A percentile compares a stretch with the other conserved stretches of the same genome.
These are phyloP conservation scores for Ocimum tenuiflorum DNA, from an alignment of 257 asterid species.

Conservation along the genomic window DNA sequence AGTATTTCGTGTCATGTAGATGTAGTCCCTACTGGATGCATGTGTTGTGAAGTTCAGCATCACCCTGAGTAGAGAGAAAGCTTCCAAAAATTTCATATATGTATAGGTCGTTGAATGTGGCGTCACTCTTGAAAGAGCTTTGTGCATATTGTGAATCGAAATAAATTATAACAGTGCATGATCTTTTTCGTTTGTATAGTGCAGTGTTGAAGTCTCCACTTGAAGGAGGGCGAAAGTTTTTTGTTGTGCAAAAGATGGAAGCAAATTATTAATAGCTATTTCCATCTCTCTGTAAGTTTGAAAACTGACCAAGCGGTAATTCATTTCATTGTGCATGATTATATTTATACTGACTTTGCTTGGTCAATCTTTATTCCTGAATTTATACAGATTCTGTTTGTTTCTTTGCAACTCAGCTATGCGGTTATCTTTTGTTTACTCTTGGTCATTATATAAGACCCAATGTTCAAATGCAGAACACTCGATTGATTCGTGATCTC, in stretches of 20 bases:
- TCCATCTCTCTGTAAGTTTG: neutral
- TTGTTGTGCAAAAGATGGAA: neutral
- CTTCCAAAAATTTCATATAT: neutral
- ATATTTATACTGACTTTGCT: neutral
- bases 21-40: neutral
- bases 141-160: neutral
- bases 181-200: constrained; percentile 42
- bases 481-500: too few relatives aligned
- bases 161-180: constrained; percentile 1
- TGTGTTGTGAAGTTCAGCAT: neutral
- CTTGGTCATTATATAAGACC: neutral
- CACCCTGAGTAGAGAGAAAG: neutral
- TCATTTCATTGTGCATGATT: neutral
- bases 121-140: neutral
- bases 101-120: neutral
- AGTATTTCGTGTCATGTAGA: neutral
- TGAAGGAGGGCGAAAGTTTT: constrained; percentile 35
- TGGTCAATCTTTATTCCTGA: neutral
- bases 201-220: constrained; percentile 78
- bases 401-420: too few relatives aligned
- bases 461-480: neutral
- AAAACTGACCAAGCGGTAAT: neutral
- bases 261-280: constrained; percentile 4
- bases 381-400: neutral
- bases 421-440: too few relatives aligned